These are phyloP conservation scores for Triadica sebifera DNA, from an alignment of 345 rosid genomes.

Conservation along the genomic window DNA sequence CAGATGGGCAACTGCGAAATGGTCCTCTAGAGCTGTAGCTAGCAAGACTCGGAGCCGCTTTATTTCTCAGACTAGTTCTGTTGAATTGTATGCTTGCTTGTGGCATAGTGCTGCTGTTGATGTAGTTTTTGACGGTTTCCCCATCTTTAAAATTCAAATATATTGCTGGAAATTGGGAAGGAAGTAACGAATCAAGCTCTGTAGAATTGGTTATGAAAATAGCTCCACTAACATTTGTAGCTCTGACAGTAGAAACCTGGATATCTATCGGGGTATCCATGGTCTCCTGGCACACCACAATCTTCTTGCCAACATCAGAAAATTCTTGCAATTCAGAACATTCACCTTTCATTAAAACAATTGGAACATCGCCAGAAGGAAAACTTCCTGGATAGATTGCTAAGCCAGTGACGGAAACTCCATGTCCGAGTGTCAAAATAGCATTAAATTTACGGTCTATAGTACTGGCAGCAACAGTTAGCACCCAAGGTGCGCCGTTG, in stretches of 20 bases:
- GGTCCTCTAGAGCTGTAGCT: constrained; percentile 63
- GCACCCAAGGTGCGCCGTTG: too few species aligned
- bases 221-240: constrained; percentile 30
- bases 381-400: too few species aligned
- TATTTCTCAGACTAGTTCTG: constrained; percentile 21
- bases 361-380: too few species aligned
- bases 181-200: constrained; percentile 13
- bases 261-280: too few species aligned
- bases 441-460: too few species aligned
- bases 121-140: constrained; percentile 33
- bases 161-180: constrained; percentile 33
- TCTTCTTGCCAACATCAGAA: too few species aligned
- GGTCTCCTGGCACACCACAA: too few species aligned
- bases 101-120: constrained; percentile 28
- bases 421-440: too few species aligned
- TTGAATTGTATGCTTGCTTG: constrained; percentile 39
- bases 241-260: constrained; percentile 26
- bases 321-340: too few species aligned
- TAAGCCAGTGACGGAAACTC: too few species aligned
- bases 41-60: constrained; percentile 42
- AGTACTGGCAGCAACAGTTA: too few species aligned
- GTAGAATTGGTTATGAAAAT: constrained; percentile 43
- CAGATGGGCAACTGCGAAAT: constrained; percentile 36
- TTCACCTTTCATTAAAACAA: too few species aligned
- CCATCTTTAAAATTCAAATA: constrained; percentile 29